Base-by-base conservation (phyloP, 2,329 filamentous ascomycete species). In the Calycina marina region DNA sequence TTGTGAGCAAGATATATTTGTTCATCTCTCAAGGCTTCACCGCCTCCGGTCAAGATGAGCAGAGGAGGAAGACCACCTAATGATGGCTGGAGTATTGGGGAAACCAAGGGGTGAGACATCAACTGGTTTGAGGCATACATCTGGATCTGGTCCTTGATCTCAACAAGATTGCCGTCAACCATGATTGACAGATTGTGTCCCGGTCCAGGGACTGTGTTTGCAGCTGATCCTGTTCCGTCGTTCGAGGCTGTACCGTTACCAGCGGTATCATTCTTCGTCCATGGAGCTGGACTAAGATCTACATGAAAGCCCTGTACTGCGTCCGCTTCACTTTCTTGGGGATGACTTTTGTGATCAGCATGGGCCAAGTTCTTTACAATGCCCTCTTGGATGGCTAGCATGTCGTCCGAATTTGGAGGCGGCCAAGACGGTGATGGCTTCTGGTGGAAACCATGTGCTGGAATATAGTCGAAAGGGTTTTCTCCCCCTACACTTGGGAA, bases 1-100 rank as follows among this genome's bases (percentile, higher is more conserved):
- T 96, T 96, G 56, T 98, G 90, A 0, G 88, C 90, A 10, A 96
- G 50, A 42, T 93, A 94, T 32, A 96, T 82, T 51, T 96, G 90
- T 56, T 98, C 90, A 47, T 98, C 90, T 9, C 84, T 73, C 12
- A 98, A 64, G 30, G 92, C 67, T 53, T 98, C 90, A 1, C 81
- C 86, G 4, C 88, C 86, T 4, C 88, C 90, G 1, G 78, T 77
- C 51, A 93, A 72, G 26, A 98, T 78, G 4, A 93, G 65, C 16
- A 96, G 59, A 0, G 90, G 90, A 0, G 86, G 86, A 3, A 98
- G 65, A 0, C 90, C 90, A 25, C 90, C 90, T 0, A 98, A 66
- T 0, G 83, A 86, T 1, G 88, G 77, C 45, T 94, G 85, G 49
- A 94, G 65, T 3, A 85, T 67, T 1, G 90, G 85, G 31, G 86